Evolutionary conservation across 2,329 filamentous ascomycete species (phyloP).

Genomic region (Botrytis squamosa): DNA sequence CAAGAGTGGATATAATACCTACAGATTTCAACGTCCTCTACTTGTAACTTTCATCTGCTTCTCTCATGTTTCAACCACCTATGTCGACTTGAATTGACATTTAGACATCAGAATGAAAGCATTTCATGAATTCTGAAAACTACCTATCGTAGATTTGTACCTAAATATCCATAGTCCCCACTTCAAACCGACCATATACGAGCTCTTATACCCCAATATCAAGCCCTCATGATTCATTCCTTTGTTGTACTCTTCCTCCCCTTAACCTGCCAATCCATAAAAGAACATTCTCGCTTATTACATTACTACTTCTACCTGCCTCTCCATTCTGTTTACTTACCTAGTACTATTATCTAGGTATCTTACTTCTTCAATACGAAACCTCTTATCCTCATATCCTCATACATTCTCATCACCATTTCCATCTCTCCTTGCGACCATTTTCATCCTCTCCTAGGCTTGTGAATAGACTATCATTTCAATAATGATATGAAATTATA

Average conservation of each 20-base stretch:
- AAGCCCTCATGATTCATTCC: not conserved
- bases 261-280: not conserved
- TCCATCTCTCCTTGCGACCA: not conserved
- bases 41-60: not conserved
- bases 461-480: not conserved
- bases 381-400: not conserved
- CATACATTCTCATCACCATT: not conserved
- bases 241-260: not conserved
- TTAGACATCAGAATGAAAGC: not conserved
- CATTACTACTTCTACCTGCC: not conserved
- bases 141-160: not conserved
- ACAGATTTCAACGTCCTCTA: not conserved
- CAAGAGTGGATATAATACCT: not conserved
- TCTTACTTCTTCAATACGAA: not conserved
- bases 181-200: not conserved
- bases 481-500: too few species aligned
- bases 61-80: not conserved
- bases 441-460: not conserved
- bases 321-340: not conserved
- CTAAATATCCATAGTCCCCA: not conserved
- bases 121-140: not conserved
- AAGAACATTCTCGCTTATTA: not conserved
- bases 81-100: not conserved
- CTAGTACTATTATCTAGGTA: not conserved
- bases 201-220: not conserved